Base-by-base conservation (phyloP, 176 grass and related monocot species). In the Phragmites australis region DNA sequence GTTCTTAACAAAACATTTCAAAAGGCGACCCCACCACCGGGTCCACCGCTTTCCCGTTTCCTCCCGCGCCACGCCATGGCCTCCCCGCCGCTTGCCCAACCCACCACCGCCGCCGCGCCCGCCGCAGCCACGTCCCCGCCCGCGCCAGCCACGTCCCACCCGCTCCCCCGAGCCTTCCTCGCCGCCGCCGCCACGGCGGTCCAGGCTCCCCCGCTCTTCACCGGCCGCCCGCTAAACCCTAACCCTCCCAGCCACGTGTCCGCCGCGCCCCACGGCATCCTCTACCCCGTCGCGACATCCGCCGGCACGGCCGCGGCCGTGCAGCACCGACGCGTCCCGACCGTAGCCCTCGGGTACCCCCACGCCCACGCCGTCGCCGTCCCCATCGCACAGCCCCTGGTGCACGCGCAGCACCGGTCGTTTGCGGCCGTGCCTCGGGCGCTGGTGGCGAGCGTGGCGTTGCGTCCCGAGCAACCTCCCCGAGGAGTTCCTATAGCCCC, bases 311-410 rank as follows among this genome's bases (percentile, higher is more conserved):
- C 47, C 16, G 57, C 43, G 50, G 44, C 40, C 4, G 58, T 6
- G 27, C 81, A 79, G 59, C 58, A 84, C 42, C 77, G 79, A 17
- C 84, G 85, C 4, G 30, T 75, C 0, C 88, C 77, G 4, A 30
- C 49, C 4, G 37, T 81, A 15, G 55, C 68, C 21, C 42, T 80
- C 12, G 68, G 70, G 5, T 77, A 78, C 76, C 80, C 86, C 23
- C 60, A 77, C 18, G 30, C 84, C 21, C 92, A 86, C 72, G 59
- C 86, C 56, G 64, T 91, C 26, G 75, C 85, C 18, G 85, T 81
- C 42, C 78, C 73, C 41, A 32, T 75, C 53, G 52, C 41, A 49
- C 61, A 50, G 31, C 82, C 76, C 5, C 34, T 2, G 29, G 34
- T 5, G 34, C 34, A 67, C 40, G 15, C 72, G 81, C 89, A 76